Evolutionary conservation across 495 filamentous ascomycete genomes (phyloP), one percentile per base, ranked within the genome.

Genomic region (Neurospora tetraspora): DNA sequence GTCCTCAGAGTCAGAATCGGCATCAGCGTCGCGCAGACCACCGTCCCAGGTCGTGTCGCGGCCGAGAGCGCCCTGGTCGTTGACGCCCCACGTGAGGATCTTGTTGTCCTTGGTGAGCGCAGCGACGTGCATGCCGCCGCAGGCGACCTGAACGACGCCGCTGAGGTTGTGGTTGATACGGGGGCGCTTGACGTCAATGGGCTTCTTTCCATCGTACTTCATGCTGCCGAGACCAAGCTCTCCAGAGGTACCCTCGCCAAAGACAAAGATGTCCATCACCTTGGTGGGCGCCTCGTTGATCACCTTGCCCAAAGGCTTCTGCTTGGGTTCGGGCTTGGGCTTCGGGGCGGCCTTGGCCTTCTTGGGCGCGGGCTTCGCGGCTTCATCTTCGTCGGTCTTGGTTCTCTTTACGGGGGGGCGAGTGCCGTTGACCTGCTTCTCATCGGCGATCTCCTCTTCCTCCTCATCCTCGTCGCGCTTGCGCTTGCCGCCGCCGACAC

Each of bases 71-170:
- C 87, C 87, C 70, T 91, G 83, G 77, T 91, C 88, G 74, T 92
- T 92, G 70, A 91, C 89, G 74, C 90, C 90, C 90, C 90, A 92
- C 2, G 89, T 90, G 39, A 89, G 80, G 71, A 92, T 89, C 77
- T 85, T 85, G 80, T 90, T 90, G 76, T 91, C 87, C 34, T 85
- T 81, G 20, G 90, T 91, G 4, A 92, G 82, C 2, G 86, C 89
- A 23, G 87, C 82, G 37, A 78, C 83, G 74, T 93, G 91, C 87
- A 93, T 89, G 65, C 89, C 90, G 27, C 90, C 90, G 73, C 86
- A 84, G 16, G 88, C 85, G 39, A 92, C 72, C 74, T 89, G 85
- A 7, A 92, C 89, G 40, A 91, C 87, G 27, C 83, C 82, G 59
- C 89, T 86, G 16, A 86, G 81, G 71, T 84, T 83, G 71, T 81